Base-by-base conservation (phyloP, 2,329 filamentous ascomycete genomes). In the Trichoderma koningiopsis region DNA sequence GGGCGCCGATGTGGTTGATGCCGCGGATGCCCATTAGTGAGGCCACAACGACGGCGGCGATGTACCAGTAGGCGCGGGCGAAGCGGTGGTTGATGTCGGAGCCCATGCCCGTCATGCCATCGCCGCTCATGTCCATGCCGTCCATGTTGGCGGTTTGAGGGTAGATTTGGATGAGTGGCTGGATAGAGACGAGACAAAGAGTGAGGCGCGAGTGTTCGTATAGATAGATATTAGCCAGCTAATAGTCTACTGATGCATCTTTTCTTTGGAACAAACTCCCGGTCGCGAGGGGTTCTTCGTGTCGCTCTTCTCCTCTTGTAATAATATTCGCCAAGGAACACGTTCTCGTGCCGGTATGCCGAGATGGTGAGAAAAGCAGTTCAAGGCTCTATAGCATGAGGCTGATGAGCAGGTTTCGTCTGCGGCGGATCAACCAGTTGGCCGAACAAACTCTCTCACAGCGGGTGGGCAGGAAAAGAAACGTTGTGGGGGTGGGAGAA, bases 31-130 rank as follows among this genome's bases (percentile, higher is more conserved):
- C 68, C 3, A 80, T 73, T 5, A 86, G 74, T 0, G 83, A 72
- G 1, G 79, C 84, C 5, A 87, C 74, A 29, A 84, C 82, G 19
- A 80, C 83, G 8, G 82, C 86, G 47, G 88, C 78, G 40, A 87
- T 83, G 74, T 89, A 89, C 88, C 88, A 90, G 74, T 85, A 90
- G 2, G 81, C 82, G 22, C 80, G 81, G 19, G 87, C 87, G 62
- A 88, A 81, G 52, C 79, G 80, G 74, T 82, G 82, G 74, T 89
- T 88, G 47, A 78, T 78, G 1, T 77, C 70, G 84, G 74, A 80
- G 77, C 76, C 79, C 62, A 81, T 77, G 22, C 80, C 78, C 72
- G 80, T 76, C 64, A 78, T 74, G 53, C 77, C 73, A 63, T 75
- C 74, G 31, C 79, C 73, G 29, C 72, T 68, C 74, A 75, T 75